Evolutionary conservation across 2,329 filamentous ascomycete species (phyloP), one percentile per base, ranked within the genome.

Genomic region (Anthostomella pinea): DNA sequence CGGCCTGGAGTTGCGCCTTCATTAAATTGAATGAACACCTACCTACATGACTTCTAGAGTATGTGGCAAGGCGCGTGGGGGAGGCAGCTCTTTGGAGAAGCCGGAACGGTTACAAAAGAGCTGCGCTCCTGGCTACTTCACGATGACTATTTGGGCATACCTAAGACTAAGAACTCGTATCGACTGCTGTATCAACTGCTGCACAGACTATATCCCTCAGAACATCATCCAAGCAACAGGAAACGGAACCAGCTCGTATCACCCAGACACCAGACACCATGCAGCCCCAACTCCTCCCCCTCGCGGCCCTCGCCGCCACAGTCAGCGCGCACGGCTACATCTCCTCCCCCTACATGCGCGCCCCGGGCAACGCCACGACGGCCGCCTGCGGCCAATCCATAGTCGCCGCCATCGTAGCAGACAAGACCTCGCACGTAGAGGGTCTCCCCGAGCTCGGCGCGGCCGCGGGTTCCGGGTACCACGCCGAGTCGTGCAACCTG

Each of bases 341-440:
- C 38, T 30, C 48, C 13, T 38, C 41, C 2, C 54, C 55, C 2
- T 32, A 49, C 6, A 47, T 49, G 30, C 54, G 55, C 5, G 40
- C 38, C 11, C 45, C 51, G 2, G 53, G 54, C 19, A 35, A 48
- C 35, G 48, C 54, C 5, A 48, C 54, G 4, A 30, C 41, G 5
- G 41, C 50, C 2, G 55, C 54, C 3, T 58, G 55, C 43, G 55
- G 55, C 1, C 7, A n/a, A 11, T 35, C 43, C 5, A 51, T 57
- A 13, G 53, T 52, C 3, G 30, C 38, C 25, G 48, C 51, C 43
- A 51, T 58, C 40, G 39, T 43, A 30, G n/a, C 14, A 3, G 54
- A 57, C 51, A 38, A 48, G 40, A 58, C 55, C 16, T 58, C 55
- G 39, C 52, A 58, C 50, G 55, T 58, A 5, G 55, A 58, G 22